Percentiles rank a stretch among this genome's conserved stretches.
Evolutionary conservation across 805 yeast genomes (phyloP).

Genomic region (Saccharomycopsis oosterbeekiorum): DNA sequence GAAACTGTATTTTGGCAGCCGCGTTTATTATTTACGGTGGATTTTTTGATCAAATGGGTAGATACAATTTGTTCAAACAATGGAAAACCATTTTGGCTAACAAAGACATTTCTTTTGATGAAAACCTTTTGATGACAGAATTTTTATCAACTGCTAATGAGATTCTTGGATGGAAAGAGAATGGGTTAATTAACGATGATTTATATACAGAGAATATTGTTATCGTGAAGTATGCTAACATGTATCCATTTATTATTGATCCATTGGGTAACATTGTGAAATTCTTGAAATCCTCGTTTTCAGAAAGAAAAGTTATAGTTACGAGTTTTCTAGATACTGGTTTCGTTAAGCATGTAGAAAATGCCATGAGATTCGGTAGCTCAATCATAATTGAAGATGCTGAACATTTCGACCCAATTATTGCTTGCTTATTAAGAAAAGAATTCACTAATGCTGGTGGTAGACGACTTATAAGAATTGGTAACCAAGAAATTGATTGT

Average conservation of each 20-base stretch:
- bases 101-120: constrained; percentile 32
- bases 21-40: constrained; percentile 58
- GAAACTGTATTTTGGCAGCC: constrained; percentile 57
- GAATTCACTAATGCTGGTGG: constrained; percentile 66
- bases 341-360: constrained; percentile 60
- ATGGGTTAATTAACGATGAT: constrained; percentile 49
- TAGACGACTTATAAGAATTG: constrained; percentile 49
- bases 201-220: constrained; percentile 54
- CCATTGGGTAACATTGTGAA: constrained; percentile 45
- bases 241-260: constrained; percentile 59
- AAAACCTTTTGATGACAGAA: constrained; percentile 26
- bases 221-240: constrained; percentile 31
- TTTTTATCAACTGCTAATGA: constrained; percentile 34
- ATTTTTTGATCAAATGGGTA: constrained; percentile 36
- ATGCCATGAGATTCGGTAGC: constrained; percentile 79
- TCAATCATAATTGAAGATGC: constrained; percentile 65
- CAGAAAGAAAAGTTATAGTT: constrained; percentile 33
- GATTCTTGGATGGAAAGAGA: constrained; percentile 39
- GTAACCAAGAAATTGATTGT: constrained; percentile 54
- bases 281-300: constrained; percentile 28
- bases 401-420: constrained; percentile 67
- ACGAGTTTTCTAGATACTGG: constrained; percentile 68
- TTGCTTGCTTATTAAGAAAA: constrained; percentile 49
- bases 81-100: constrained; percentile 31
- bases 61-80: constrained; percentile 28